A percentile compares a stretch with the other conserved stretches of the same genome.
phyloP scores from a whole-genome alignment of 192 early-diverging fungal genomes.

The Obelidium mucronatum region DNA sequence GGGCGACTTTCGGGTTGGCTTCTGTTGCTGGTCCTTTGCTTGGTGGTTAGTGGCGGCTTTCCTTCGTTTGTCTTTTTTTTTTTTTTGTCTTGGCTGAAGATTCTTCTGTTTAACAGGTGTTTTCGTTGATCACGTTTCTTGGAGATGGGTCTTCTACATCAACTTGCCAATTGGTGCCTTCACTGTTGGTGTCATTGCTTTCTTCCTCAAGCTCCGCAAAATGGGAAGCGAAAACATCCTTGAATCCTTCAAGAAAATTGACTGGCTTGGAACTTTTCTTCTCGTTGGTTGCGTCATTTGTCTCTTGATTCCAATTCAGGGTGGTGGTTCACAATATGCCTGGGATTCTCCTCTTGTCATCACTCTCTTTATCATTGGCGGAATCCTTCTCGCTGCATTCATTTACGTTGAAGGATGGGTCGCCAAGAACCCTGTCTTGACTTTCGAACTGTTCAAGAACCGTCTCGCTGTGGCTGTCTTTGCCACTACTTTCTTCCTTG shows the following conservation, averaged over 20 bases:
- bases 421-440: slow-evolving; percentile 72
- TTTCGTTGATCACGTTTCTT: slow-evolving; percentile 47
- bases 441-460: slow-evolving; percentile 62
- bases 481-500: slow-evolving; percentile 42
- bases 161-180: slow-evolving; percentile 80
- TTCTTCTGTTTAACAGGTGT: too few relatives aligned
- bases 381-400: slow-evolving; percentile 52
- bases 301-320: slow-evolving; percentile 74
- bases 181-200: slow-evolving; percentile 60
- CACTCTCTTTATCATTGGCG: slow-evolving; percentile 67
- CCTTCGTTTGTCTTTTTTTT: not conserved
- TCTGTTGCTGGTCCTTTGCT: slow-evolving; percentile 83
- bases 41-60: slow-evolving; percentile 79
- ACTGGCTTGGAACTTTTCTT: slow-evolving; percentile 49
- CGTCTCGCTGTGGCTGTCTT: slow-evolving; percentile 37
- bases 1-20: slow-evolving; percentile 76
- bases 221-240: slow-evolving; percentile 63
- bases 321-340: slow-evolving; percentile 71
- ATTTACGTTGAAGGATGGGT: slow-evolving; percentile 69
- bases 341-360: slow-evolving; percentile 64
- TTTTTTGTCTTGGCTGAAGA: too few relatives aligned
- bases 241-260: slow-evolving; percentile 77
- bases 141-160: slow-evolving; percentile 72
- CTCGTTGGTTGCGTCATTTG: slow-evolving; percentile 44
- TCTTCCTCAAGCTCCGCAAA: slow-evolving; percentile 58